Evolutionary conservation across 2,329 filamentous ascomycete genomes (phyloP).

Genomic region (Tolypocladium cylindrosporum): DNA sequence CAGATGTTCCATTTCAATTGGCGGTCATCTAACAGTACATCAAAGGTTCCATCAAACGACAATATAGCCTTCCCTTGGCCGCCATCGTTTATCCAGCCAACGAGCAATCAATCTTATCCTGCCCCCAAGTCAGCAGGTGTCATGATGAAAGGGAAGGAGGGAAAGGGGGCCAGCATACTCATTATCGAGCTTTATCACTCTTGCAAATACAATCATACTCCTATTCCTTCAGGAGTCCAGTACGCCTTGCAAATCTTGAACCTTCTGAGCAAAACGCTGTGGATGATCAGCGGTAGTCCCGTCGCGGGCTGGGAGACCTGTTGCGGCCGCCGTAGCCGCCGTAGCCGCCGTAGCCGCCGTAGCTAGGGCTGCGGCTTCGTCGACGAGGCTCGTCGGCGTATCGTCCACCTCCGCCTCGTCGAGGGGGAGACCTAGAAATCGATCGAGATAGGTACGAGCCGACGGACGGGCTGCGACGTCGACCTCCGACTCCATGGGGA

Average conservation of each 20-base stretch:
- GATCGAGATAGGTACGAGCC: constrained; percentile 38
- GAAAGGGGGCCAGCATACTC: neutral
- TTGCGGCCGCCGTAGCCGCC: constrained; percentile 29
- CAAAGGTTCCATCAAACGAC: neutral
- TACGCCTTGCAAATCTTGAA: neutral
- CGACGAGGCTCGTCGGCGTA: constrained; percentile 24
- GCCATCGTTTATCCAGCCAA: neutral
- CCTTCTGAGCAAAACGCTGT: neutral
- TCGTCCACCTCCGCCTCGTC: constrained; percentile 18
- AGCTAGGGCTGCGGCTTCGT: constrained; percentile 40
- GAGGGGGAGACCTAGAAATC: constrained; percentile 31
- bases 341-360: constrained; percentile 30
- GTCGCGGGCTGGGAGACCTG: constrained; percentile 27
- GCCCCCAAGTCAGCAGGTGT: neutral
- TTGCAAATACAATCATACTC: neutral
- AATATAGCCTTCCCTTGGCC: neutral
- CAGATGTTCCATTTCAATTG: neutral
- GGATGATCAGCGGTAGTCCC: constrained; percentile 19
- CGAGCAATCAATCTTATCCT: neutral
- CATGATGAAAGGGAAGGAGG: too few species aligned
- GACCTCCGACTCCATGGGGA: constrained; percentile 20
- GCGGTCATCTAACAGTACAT: neutral
- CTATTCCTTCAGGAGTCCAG: neutral
- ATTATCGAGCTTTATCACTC: neutral
- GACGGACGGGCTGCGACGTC: constrained; percentile 35